Evolutionary conservation across 768 basidiomycete genomes (phyloP).

Genomic region (Termitomyces sp.): DNA sequence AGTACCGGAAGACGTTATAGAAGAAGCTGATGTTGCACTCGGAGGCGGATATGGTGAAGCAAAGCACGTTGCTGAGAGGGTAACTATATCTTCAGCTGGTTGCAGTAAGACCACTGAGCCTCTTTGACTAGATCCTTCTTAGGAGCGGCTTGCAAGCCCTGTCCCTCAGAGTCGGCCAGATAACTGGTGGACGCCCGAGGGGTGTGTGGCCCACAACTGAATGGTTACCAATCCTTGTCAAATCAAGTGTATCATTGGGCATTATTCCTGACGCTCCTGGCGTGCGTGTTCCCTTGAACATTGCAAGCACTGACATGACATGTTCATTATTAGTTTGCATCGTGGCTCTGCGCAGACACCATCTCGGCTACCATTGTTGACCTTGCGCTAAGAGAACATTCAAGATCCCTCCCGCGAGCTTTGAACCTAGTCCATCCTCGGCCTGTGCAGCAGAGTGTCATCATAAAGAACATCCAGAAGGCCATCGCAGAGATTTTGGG

Average conservation of each 20-base stretch:
- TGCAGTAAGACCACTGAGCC: neutral
- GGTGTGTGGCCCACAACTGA: constrained; percentile 35
- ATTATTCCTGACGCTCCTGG: constrained; percentile 22
- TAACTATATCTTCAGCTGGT: constrained; percentile 6
- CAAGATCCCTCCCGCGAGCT: constrained; percentile 11
- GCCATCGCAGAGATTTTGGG: constrained; percentile 2
- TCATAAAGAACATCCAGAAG: constrained; percentile 4
- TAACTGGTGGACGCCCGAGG: constrained; percentile 25
- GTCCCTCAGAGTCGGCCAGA: constrained; percentile 31
- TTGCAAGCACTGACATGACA: neutral
- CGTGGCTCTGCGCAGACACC: constrained; percentile 25
- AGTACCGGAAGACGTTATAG: constrained; percentile 29
- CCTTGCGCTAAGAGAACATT: constrained; percentile 18
- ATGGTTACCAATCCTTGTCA: constrained; percentile 34
- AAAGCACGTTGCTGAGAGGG: constrained; percentile 30
- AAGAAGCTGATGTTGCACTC: constrained; percentile 18
- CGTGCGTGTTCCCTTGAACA: constrained; percentile 14
- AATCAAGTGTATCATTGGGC: constrained; percentile 25
- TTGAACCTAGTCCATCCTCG: constrained; percentile 29
- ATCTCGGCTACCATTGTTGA: constrained; percentile 23
- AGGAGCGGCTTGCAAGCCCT: constrained; percentile 24
- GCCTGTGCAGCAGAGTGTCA: constrained; percentile 21
- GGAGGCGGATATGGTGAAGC: constrained; percentile 28
- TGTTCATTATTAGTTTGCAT: constrained; percentile 12
- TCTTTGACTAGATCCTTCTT: constrained; percentile 21